Evolutionary conservation across 805 yeast species (phyloP), one percentile per base, ranked within the genome.

Genomic region (Candida jianshihensis): DNA sequence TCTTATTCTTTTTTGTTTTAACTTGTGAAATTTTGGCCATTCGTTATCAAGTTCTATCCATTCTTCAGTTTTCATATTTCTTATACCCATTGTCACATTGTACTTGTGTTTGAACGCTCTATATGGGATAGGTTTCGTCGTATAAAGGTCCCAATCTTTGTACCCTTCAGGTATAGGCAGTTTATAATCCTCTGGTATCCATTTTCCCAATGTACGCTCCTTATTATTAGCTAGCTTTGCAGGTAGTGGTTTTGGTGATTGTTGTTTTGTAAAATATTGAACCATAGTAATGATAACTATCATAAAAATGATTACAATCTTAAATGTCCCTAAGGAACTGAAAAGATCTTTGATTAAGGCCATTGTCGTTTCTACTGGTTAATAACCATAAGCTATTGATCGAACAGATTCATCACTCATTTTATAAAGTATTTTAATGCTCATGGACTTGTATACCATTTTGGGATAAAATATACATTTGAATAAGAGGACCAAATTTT

Each of bases 31-130:
- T 41, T 68, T 68, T 36, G 47, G 44, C 81, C 82, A 80, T 56
- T 79, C 78, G 41, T 74, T 76, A 53, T 79, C 86, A 39, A 80
- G 61, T 50, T 79, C 81, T 42, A 79, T 72, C 87, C 87, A 79
- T 34, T 63, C 63, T 36, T 71, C 60, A 68, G 71, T 71, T 33
- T 75, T 73, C 81, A 78, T 71, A 39, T 61, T 61, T 43, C 86
- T 60, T 30, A 78, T 78, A 6, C 86, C 87, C 87, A 79, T 79
- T 18, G 80, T 79, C 33, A 79, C 68, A 45, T 61, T 69, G 51
- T 79, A 79, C 40, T 71, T 75, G 54, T 75, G 80, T 50, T 69
- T 76, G 59, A 79, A 80, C 0, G 86, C 83, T 25, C 54, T 35
- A 36, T 49, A 49, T 26, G 54, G 54, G 10, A 49, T 19, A 3